Evolutionary conservation across 768 basidiomycete genomes (phyloP), one percentile per base, ranked within the genome.

Genomic region (Arthromyces matolae): DNA sequence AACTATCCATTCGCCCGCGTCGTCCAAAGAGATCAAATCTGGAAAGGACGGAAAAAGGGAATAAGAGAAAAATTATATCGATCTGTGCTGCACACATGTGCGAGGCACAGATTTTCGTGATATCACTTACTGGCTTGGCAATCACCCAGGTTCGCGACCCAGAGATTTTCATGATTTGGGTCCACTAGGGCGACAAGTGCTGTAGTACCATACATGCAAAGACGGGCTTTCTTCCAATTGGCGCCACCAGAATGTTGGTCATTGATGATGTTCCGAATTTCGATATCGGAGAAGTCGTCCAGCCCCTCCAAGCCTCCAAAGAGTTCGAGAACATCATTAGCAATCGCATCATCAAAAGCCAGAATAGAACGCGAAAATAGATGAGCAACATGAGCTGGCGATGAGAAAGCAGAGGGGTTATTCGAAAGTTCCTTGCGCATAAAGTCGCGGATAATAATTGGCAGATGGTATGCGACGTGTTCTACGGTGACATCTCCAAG

Each of bases 101-200:
- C 34, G 31, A 47, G 31, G 24, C 43, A 42, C 32, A 25, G 22
- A 22, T 45, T 32, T 37, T 33, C 28, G 57, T 54, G 51, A 51
- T 45, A 40, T 35, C 20, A 68, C 83, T 53, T 53, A 86, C 86
- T 72, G 51, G 85, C 85, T 72, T 86, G 83, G 62, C 85, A 89
- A 59, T 90, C 88, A 12, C 88, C 88, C 22, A 90, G 71, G 59
- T 89, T 89, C 5, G 86, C 87, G 38, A 89, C 67, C 88, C 88
- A 90, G 18, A 89, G 68, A 52, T 87, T 79, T 58, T 77, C 71
- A 52, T 78, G 76, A 16, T 79, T 71, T 28, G 86, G 84, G 66
- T 89, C 86, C 33, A 84, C 75, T 29, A 90, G 72, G 8, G 87
- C 77, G 33, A 89, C 76, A 25, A 89, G 75, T 5, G 83, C 86